phyloP scores from a whole-genome alignment of 2,329 filamentous ascomycete genomes.

The Hypocrella siamensis region DNA sequence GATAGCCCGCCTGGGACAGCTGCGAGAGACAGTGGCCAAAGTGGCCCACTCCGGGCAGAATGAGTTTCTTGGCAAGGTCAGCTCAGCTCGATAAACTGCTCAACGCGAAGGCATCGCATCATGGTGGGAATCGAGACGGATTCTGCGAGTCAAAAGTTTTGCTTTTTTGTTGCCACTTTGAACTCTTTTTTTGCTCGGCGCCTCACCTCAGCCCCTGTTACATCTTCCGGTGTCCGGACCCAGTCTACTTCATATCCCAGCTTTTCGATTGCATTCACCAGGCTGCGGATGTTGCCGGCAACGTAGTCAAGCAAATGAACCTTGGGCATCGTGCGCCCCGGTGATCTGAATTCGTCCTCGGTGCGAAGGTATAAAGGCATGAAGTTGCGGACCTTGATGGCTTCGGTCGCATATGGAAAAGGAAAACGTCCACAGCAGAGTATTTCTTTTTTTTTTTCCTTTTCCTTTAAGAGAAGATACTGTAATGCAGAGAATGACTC shows the following conservation, averaged over 20 bases:
- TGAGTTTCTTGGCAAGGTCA: conserved; percentile 52
- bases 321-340: conserved; percentile 44
- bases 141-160: no score
- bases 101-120: no score
- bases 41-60: conserved; percentile 91
- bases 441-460: no score
- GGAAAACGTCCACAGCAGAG: no score
- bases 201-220: conserved; percentile 64
- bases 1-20: conserved; percentile 65
- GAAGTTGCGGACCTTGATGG: no score
- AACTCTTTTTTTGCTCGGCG: background rate
- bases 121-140: no score
- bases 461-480: no score
- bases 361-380: background rate
- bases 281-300: conserved; percentile 85
- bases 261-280: conserved; percentile 96
- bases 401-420: no score
- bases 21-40: conserved; percentile 91
- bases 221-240: conserved; percentile 72
- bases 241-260: conserved; percentile 86
- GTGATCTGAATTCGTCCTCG: no score
- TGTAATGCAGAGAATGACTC: no score
- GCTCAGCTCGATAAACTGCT: background rate
- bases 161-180: background rate
- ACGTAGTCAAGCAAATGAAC: conserved; percentile 79